These are phyloP conservation scores for Penicillium canariense DNA, from an alignment of 495 filamentous ascomycete genomes.

Conservation along the genomic window DNA sequence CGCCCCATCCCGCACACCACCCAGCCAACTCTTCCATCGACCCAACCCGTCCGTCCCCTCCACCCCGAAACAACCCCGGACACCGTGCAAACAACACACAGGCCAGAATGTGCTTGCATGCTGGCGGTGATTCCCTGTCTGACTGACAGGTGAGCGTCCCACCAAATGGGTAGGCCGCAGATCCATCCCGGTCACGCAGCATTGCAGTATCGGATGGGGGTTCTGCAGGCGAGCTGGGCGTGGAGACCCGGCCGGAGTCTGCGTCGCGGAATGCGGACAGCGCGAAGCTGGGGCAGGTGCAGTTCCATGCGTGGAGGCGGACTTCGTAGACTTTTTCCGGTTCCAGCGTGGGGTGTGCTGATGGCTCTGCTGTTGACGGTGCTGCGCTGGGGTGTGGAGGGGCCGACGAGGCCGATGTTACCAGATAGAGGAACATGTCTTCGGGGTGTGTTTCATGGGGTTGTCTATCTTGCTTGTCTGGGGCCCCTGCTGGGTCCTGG, in stretches of 20 bases:
- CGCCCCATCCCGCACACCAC: conserved; percentile 65
- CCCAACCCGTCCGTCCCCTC: conserved; percentile 49
- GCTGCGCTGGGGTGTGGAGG: conserved; percentile 22
- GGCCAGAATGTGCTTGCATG: conserved; percentile 89
- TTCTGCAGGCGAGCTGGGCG: conserved; percentile 1
- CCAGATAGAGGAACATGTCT: conserved; percentile 36
- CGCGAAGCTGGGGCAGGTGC: conserved; percentile 79
- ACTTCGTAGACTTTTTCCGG: conserved; percentile 61
- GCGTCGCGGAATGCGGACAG: conserved; percentile 60
- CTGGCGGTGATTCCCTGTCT: conserved; percentile 46
- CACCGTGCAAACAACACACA: conserved; percentile 75
- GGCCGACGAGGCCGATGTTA: conserved; percentile 47
- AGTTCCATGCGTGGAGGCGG: conserved; percentile 77
- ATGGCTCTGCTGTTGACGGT: conserved; percentile 3
- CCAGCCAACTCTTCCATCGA: conserved; percentile 69
- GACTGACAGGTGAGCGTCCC: conserved; percentile 41
- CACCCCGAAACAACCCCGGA: conserved; percentile 53
- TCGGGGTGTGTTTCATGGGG: conserved; percentile 3
- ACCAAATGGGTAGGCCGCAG: conserved; percentile 45
- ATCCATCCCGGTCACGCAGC: conserved; percentile 10
- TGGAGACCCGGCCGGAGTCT: conserved; percentile 4
- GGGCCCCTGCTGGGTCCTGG: not conserved
- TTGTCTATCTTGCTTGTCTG: not conserved
- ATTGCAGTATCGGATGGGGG: conserved; percentile 7
- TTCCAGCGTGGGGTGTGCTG: conserved; percentile 22